These are phyloP conservation scores for Mycocentrospora acerina DNA, from an alignment of 2,329 filamentous ascomycete species.

Conservation along the genomic window DNA sequence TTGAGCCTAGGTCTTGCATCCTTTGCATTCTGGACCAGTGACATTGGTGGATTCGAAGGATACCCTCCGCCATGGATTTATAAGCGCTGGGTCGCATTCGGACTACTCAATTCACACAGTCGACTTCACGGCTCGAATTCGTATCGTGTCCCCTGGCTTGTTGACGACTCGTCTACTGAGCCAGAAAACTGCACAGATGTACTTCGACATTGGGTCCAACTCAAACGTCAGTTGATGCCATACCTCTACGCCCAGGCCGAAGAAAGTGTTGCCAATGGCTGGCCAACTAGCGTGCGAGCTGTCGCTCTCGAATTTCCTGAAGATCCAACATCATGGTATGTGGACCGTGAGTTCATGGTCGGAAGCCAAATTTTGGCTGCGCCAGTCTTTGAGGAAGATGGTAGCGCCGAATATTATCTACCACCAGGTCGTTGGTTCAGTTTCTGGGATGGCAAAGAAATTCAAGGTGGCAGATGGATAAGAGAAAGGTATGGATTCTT, in stretches of 20 bases:
- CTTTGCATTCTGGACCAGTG: slow-evolving; percentile 69
- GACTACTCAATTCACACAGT: slow-evolving; percentile 69
- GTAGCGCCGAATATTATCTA: slow-evolving; percentile 67
- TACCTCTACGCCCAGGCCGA: slow-evolving; percentile 59
- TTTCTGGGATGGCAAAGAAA: slow-evolving; percentile 49
- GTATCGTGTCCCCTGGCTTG: slow-evolving; percentile 74
- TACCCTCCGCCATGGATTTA: slow-evolving; percentile 68
- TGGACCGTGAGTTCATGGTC: slow-evolving; percentile 75
- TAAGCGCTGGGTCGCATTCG: slow-evolving; percentile 78
- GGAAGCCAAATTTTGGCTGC: slow-evolving; percentile 65
- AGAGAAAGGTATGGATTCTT: slow-evolving; percentile 45
- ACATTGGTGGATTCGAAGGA: slow-evolving; percentile 73
- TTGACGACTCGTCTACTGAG: slow-evolving; percentile 62
- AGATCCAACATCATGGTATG: slow-evolving; percentile 66
- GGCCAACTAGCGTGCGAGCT: slow-evolving; percentile 62
- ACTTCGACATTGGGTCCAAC: slow-evolving; percentile 54
- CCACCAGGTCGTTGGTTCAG: slow-evolving; percentile 55
- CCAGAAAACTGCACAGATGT: slow-evolving; percentile 53
- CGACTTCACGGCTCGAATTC: slow-evolving; percentile 69
- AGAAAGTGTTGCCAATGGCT: slow-evolving; percentile 54
- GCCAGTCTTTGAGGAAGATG: slow-evolving; percentile 64
- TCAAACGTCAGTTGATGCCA: slow-evolving; percentile 60
- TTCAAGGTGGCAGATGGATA: slow-evolving; percentile 48
- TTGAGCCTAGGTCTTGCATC: slow-evolving; percentile 64
- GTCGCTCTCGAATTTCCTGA: slow-evolving; percentile 71